phyloP scores from a whole-genome alignment of 2,329 filamentous ascomycete species.

The Pestalotiopsis sp. region DNA sequence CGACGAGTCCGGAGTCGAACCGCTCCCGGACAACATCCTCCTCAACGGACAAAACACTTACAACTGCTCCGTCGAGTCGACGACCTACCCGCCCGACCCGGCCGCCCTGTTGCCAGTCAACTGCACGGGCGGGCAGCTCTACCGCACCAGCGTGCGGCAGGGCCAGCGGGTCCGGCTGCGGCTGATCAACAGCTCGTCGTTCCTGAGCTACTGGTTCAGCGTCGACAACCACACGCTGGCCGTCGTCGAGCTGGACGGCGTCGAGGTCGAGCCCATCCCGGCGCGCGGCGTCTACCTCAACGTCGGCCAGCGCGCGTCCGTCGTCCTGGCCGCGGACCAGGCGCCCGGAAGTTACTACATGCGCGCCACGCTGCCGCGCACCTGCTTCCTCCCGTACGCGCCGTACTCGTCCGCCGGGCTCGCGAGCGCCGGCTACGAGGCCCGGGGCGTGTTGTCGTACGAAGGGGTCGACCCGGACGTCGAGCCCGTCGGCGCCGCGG shows the following conservation, averaged over 20 bases:
- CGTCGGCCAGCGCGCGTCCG: conserved; percentile 41
- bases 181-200: conserved; percentile 43
- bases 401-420: conserved; percentile 34
- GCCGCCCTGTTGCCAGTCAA: conserved; percentile 14
- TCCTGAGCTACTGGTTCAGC: conserved; percentile 41
- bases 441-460: conserved; percentile 34
- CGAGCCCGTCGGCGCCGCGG: conserved; percentile 24
- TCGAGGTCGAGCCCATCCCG: conserved; percentile 38
- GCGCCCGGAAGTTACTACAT: conserved; percentile 36
- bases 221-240: conserved; percentile 40
- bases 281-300: conserved; percentile 40
- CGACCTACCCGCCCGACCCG: conserved; percentile 26
- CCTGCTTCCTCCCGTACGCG: conserved; percentile 38
- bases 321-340: conserved; percentile 37
- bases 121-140: conserved; percentile 35
- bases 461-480: conserved; percentile 19
- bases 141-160: conserved; percentile 32
- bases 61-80: conserved; percentile 34
- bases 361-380: conserved; percentile 36
- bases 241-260: conserved; percentile 43
- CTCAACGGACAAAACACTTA: conserved; percentile 42
- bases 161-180: conserved; percentile 35
- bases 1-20: conserved; percentile 40
- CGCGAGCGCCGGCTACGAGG: conserved; percentile 29
- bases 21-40: conserved; percentile 42